Evolutionary conservation across 1,139 yeast species (phyloP).

Genomic region (Geotrichum restrictum): DNA sequence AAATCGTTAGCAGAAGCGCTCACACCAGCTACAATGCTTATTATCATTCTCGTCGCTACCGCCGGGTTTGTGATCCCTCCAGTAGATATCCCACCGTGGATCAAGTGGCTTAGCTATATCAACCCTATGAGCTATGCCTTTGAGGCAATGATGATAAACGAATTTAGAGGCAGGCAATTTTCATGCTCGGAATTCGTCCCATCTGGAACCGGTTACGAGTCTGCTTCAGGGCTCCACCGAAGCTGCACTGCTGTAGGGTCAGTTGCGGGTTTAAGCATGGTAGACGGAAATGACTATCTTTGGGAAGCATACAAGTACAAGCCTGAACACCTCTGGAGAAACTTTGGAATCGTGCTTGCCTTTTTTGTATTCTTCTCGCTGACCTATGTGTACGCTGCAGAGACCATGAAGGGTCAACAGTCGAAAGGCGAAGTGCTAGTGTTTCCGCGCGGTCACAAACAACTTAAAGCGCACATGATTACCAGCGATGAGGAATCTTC

Average conservation of each 20-base stretch:
- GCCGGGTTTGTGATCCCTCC: conserved; percentile 76
- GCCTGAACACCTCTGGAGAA: conserved; percentile 73
- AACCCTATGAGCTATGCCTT: conserved; percentile 68
- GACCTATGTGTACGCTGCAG: conserved; percentile 56
- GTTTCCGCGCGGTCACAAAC: conserved; percentile 49
- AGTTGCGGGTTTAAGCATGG: conserved; percentile 50
- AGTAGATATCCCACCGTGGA: conserved; percentile 69
- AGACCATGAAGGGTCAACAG: conserved; percentile 66
- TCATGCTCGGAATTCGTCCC: conserved; percentile 51
- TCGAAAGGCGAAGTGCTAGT: conserved; percentile 81
- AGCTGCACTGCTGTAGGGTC: conserved; percentile 68
- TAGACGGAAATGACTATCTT: conserved; percentile 59
- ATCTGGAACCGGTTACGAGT: conserved; percentile 46
- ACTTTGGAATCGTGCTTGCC: conserved; percentile 65
- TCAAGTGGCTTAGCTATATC: conserved; percentile 71
- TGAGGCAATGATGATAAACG: conserved; percentile 65
- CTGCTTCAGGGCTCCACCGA: conserved; percentile 40
- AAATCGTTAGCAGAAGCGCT: conserved; percentile 61
- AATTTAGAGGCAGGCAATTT: conserved; percentile 48
- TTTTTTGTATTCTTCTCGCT: conserved; percentile 53
- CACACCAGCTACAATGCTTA: conserved; percentile 64
- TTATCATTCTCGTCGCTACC: conserved; percentile 60
- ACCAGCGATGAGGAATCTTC: conserved; percentile 29
- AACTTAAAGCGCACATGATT: conserved; percentile 32
- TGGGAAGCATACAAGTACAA: conserved; percentile 46